Conservation (phyloP, 2,329 filamentous ascomycete genomes). For the Fusarium phyllophilum region DNA sequence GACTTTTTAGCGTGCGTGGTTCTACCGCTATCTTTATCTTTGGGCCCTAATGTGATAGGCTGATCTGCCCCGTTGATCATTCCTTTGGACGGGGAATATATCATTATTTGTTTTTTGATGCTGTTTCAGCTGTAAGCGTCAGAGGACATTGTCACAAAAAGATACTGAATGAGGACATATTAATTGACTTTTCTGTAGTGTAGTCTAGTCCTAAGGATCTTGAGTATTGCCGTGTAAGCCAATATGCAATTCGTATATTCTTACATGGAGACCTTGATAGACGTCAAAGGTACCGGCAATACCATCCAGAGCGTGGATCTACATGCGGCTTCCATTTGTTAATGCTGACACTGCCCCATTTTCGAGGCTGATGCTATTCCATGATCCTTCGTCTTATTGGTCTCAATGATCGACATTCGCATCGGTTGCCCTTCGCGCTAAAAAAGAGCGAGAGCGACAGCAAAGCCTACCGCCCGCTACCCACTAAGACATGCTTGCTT, state of each 20-base stretch:
- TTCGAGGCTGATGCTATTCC: constrained; percentile 16
- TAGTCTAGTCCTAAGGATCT: neutral
- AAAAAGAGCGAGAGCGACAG: constrained; percentile 19
- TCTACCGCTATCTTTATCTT: neutral
- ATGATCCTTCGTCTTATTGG: neutral
- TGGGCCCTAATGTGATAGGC: neutral
- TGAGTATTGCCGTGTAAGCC: neutral
- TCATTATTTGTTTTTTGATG: neutral
- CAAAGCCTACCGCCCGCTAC: neutral
- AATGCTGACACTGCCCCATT: constrained; percentile 29
- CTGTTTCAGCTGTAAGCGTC: neutral
- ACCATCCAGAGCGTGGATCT: neutral
- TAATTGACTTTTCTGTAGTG: neutral
- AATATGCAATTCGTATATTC: neutral
- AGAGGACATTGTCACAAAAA: neutral
- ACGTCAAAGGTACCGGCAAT: neutral
- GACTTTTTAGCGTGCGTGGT: neutral
- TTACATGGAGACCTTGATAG: neutral
- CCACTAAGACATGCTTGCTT: too few species aligned
- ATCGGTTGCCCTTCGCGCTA: neutral
- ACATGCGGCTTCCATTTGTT: neutral
- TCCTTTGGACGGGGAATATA: neutral
- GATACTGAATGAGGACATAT: neutral
- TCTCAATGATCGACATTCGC: neutral
- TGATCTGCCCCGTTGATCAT: neutral